A percentile compares a stretch with the other conserved stretches of the same genome.
Evolutionary conservation across 805 yeast genomes (phyloP).

Genomic region (Starmerella sp.): DNA sequence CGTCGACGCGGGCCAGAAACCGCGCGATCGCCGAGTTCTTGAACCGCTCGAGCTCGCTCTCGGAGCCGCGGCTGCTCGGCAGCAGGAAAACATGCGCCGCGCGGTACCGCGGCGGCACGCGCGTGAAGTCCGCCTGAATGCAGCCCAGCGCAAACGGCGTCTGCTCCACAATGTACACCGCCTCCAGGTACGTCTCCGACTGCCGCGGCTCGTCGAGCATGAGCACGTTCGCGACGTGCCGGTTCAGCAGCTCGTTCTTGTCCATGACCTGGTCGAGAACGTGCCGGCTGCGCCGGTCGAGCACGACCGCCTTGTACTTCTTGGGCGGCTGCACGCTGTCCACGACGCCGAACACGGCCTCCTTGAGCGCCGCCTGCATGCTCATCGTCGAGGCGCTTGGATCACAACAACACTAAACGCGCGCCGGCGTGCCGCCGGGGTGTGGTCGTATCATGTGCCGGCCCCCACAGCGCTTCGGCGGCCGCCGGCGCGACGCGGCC

Average conservation of each 20-base stretch:
- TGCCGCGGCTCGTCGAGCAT: slow-evolving; percentile 50
- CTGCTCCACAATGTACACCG: slow-evolving; percentile 69
- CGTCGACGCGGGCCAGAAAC: slow-evolving; percentile 28
- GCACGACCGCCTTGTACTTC: slow-evolving; percentile 30
- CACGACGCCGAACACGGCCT: slow-evolving; percentile 29
- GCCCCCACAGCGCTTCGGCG: not conserved
- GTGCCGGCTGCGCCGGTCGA: slow-evolving; percentile 25
- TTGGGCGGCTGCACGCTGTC: slow-evolving; percentile 36
- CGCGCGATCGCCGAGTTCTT: slow-evolving; percentile 24
- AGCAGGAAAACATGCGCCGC: slow-evolving; percentile 62
- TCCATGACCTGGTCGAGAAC: slow-evolving; percentile 29
- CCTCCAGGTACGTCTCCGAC: slow-evolving; percentile 57
- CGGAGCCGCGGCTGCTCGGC: slow-evolving; percentile 36
- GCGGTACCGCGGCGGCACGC: slow-evolving; percentile 59
- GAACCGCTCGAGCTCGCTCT: slow-evolving; percentile 21
- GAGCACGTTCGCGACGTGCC: slow-evolving; percentile 43
- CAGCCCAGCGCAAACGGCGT: slow-evolving; percentile 59
- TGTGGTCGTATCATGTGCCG: not conserved
- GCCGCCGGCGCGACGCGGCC: too few relatives aligned
- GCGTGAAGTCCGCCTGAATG: slow-evolving; percentile 59
- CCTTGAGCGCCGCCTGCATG: slow-evolving; percentile 10
- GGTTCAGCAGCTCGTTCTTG: slow-evolving; percentile 30
- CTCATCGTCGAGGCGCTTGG: not conserved
- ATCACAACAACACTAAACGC: too few relatives aligned
- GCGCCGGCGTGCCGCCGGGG: not conserved